Percentiles rank a stretch among this genome's conserved stretches.
Evolutionary conservation across 768 basidiomycete species (phyloP).

Genomic region (Tricholoma sp.): DNA sequence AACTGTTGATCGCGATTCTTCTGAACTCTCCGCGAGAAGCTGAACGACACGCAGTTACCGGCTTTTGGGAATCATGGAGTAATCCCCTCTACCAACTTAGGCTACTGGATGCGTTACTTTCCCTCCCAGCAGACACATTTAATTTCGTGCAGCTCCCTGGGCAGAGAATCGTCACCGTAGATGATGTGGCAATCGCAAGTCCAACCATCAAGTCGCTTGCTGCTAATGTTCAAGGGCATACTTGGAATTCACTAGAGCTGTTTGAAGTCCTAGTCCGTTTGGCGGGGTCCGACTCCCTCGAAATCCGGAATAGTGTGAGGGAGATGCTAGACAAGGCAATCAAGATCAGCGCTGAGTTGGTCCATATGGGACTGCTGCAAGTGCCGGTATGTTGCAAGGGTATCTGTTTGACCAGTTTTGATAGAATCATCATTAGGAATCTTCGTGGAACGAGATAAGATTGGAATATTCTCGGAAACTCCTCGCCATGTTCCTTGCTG

Average conservation of each 20-base stretch:
- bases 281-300: conserved; percentile 63
- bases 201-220: conserved; percentile 92
- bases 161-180: conserved; percentile 77
- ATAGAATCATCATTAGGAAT: conserved; percentile 42
- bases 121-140: conserved; percentile 85
- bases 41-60: conserved; percentile 74
- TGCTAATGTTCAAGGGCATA: conserved; percentile 83
- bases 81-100: conserved; percentile 84
- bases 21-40: conserved; percentile 73
- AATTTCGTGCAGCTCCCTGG: conserved; percentile 88
- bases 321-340: conserved; percentile 94
- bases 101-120: conserved; percentile 83
- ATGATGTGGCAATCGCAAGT: conserved; percentile 79
- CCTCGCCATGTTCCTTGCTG: conserved; percentile 84
- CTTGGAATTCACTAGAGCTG: conserved; percentile 93
- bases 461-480: conserved; percentile 83
- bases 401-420: conserved; percentile 1
- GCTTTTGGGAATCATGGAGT: conserved; percentile 83
- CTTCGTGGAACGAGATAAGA: conserved; percentile 84
- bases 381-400: conserved; percentile 61
- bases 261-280: conserved; percentile 83
- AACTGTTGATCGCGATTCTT: conserved; percentile 84
- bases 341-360: conserved; percentile 89
- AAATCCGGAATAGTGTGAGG: conserved; percentile 71
- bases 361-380: conserved; percentile 89